Evolutionary conservation across 768 basidiomycete genomes (phyloP).

Genomic region (Strobilomyces dryophilus): DNA sequence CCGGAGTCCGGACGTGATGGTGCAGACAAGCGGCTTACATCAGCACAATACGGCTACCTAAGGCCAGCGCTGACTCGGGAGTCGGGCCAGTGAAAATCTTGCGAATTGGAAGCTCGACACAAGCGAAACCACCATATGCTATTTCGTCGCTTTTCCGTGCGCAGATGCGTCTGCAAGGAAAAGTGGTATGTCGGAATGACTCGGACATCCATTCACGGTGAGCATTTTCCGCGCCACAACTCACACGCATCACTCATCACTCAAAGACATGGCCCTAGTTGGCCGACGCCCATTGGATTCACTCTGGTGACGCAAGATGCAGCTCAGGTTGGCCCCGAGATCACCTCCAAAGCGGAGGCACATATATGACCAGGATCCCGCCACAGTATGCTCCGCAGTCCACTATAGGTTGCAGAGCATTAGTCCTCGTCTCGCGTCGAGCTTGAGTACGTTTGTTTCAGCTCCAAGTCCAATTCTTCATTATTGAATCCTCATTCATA

Average conservation of each 20-base stretch:
- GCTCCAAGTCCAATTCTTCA: background rate
- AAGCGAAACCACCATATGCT: too few species aligned
- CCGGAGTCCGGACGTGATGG: too few species aligned
- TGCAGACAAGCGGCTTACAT: background rate
- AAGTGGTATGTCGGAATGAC: too few species aligned
- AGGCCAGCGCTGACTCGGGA: too few species aligned
- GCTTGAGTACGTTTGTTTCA: constrained; percentile 17
- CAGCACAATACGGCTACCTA: background rate
- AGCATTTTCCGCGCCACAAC: background rate
- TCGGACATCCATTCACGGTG: background rate
- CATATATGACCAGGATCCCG: constrained; percentile 25
- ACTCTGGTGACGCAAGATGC: constrained; percentile 14
- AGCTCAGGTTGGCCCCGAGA: constrained; percentile 17
- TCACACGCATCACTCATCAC: too few species aligned
- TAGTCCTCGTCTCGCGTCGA: constrained; percentile 29
- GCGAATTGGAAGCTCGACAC: too few species aligned
- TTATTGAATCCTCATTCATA: constrained; percentile 16
- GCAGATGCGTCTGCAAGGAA: too few species aligned
- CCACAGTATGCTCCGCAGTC: constrained; percentile 26
- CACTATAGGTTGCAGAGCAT: constrained; percentile 22
- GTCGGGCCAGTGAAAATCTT: too few species aligned
- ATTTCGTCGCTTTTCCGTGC: too few species aligned
- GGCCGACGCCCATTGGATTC: background rate
- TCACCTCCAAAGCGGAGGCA: constrained; percentile 25
- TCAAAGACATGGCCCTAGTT: background rate